These are phyloP conservation scores for Casuarina equisetifolia DNA, from an alignment of 306 rosid genomes.

Conservation along the genomic window DNA sequence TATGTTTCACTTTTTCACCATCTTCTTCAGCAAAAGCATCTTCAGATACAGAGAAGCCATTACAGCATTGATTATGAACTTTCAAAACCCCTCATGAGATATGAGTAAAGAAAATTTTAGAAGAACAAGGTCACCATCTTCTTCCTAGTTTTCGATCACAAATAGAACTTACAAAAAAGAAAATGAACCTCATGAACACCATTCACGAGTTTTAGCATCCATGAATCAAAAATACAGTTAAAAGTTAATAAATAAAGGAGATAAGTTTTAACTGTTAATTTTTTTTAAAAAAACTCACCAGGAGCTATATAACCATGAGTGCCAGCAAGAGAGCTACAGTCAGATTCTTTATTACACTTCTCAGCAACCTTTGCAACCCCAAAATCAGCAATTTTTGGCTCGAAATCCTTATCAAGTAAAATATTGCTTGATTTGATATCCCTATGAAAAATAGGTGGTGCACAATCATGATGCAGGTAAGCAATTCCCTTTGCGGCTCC, in stretches of 20 bases:
- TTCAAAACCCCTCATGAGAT: too few relatives aligned
- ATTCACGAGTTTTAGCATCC: slow-evolving; percentile 6
- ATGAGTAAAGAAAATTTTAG: too few relatives aligned
- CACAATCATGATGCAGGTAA: slow-evolving; percentile 91
- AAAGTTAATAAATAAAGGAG: neutral
- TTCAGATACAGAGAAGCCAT: too few relatives aligned
- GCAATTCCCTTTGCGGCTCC: slow-evolving; percentile 92
- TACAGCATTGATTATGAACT: too few relatives aligned
- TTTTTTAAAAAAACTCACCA: slow-evolving; percentile 54
- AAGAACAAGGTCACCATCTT: neutral
- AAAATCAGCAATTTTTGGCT: slow-evolving; percentile 93
- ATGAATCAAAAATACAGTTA: slow-evolving; percentile 2
- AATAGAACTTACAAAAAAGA: neutral
- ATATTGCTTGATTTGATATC: slow-evolving; percentile 94
- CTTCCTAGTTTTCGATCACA: neutral
- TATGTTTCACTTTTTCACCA: neutral
- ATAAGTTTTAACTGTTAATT: neutral
- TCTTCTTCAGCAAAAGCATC: neutral
- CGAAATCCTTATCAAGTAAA: slow-evolving; percentile 70
- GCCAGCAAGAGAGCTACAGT: slow-evolving; percentile 71
- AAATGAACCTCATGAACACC: neutral
- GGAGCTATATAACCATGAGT: slow-evolving; percentile 98
- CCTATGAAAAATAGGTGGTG: slow-evolving; percentile 80
- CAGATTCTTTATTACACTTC: slow-evolving; percentile 47
- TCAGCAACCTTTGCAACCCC: slow-evolving; percentile 86